Conservation (phyloP, 768 basidiomycete genomes). For the Pseudohyphozyma bogoriensis region DNA sequence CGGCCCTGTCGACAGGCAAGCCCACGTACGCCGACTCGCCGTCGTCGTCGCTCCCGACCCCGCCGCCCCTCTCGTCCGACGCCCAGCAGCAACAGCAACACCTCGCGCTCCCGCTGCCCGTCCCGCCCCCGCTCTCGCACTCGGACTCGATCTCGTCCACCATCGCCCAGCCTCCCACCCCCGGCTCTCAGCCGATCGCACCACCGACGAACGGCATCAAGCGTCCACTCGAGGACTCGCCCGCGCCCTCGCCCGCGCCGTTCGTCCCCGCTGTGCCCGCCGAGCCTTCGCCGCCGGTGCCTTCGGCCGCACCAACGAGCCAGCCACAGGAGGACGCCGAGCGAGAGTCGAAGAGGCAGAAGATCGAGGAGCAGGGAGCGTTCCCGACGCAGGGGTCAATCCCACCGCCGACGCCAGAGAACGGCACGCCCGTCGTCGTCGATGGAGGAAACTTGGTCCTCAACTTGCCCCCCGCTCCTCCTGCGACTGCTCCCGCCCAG, state of each 20-base stretch:
- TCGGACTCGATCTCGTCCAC: background rate
- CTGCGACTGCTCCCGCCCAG: background rate
- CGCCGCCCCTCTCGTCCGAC: background rate
- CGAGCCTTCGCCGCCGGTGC: background rate
- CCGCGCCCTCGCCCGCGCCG: background rate
- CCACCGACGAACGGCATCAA: background rate
- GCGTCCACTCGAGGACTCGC: background rate
- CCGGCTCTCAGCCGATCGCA: background rate
- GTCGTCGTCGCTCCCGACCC: background rate
- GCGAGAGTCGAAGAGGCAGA: constrained; percentile 22
- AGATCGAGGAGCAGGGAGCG: constrained; percentile 19
- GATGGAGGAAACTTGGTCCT: background rate
- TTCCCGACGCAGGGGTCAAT: no score
- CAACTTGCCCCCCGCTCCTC: background rate
- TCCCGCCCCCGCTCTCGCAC: background rate
- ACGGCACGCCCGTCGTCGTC: background rate
- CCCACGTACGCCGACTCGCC: background rate
- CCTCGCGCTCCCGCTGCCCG: background rate
- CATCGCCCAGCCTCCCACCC: constrained; percentile 19
- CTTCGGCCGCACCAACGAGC: background rate
- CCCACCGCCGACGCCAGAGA: no score
- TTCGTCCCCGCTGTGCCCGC: background rate
- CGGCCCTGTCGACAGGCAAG: background rate
- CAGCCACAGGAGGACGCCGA: background rate
- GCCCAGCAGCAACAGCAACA: no score